Conservation (phyloP, 2,329 filamentous ascomycete genomes). For the Chaetomium strumarium region DNA sequence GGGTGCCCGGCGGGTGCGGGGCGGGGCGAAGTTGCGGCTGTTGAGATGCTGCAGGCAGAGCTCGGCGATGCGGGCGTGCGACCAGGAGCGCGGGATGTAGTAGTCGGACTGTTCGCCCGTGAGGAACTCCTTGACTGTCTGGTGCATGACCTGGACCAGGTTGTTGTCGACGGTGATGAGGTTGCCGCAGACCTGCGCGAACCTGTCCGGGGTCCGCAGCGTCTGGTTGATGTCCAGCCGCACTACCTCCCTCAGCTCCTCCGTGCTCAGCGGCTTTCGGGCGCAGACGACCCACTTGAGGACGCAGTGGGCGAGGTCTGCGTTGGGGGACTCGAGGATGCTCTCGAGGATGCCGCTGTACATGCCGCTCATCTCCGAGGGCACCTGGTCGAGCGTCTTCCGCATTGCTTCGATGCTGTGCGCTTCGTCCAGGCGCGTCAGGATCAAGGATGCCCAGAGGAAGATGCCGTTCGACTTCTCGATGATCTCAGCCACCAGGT, state of each 20-base stretch:
- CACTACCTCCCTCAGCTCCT: slow-evolving; percentile 33
- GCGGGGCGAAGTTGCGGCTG: slow-evolving; percentile 32
- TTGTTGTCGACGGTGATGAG: slow-evolving; percentile 33
- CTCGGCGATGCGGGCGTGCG: slow-evolving; percentile 31
- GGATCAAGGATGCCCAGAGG: slow-evolving; percentile 25
- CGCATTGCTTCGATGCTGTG: slow-evolving; percentile 25
- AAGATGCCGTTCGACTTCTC: slow-evolving; percentile 25
- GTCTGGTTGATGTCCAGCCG: slow-evolving; percentile 30
- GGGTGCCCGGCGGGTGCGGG: slow-evolving; percentile 22
- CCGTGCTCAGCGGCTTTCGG: slow-evolving; percentile 29
- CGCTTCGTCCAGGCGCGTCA: slow-evolving; percentile 17
- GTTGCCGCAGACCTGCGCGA: slow-evolving; percentile 28
- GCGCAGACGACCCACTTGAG: slow-evolving; percentile 34
- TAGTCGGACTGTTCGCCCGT: slow-evolving; percentile 20
- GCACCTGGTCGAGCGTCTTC: slow-evolving; percentile 20
- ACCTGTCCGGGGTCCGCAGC: slow-evolving; percentile 24
- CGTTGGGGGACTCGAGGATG: slow-evolving; percentile 22
- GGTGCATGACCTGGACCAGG: slow-evolving; percentile 34
- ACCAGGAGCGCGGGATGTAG: slow-evolving; percentile 16
- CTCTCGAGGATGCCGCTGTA: slow-evolving; percentile 22
- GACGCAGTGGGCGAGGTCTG: slow-evolving; percentile 31
- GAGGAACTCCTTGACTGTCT: slow-evolving; percentile 33
- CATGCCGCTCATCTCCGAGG: slow-evolving; percentile 24
- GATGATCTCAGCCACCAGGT: slow-evolving; percentile 19
- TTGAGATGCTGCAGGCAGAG: slow-evolving; percentile 32